These are phyloP conservation scores for Pythium phragmitis DNA, from an alignment of 352 stramenopile genomes.

Conservation along the genomic window DNA sequence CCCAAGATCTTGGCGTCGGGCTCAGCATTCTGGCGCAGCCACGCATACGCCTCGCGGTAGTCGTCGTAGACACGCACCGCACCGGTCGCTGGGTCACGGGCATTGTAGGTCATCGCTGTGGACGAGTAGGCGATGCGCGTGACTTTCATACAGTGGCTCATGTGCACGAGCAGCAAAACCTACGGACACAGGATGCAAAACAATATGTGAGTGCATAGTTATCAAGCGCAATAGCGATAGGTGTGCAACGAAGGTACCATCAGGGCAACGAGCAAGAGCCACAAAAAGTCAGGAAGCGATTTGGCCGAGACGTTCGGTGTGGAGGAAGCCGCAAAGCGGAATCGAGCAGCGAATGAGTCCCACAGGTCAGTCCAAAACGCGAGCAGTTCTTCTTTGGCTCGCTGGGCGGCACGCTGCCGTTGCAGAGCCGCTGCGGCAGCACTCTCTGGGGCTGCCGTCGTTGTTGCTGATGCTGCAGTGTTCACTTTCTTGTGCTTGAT, in stretches of 20 bases:
- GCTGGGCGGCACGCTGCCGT: background rate
- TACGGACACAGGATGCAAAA: constrained; percentile 22
- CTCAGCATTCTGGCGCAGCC: constrained; percentile 72
- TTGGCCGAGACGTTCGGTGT: constrained; percentile 7
- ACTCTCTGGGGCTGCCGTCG: background rate
- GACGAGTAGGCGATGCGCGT: constrained; percentile 78
- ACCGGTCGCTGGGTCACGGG: constrained; percentile 49
- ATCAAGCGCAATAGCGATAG: too few species aligned
- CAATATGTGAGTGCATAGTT: background rate
- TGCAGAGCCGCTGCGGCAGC: background rate
- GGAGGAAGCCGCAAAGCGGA: background rate
- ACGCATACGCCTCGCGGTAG: constrained; percentile 82
- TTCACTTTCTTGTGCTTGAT: constrained; percentile 13
- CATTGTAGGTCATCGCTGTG: constrained; percentile 71
- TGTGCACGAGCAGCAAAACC: constrained; percentile 69
- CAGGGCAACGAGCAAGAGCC: constrained; percentile 55
- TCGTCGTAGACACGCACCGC: constrained; percentile 60
- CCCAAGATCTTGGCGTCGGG: constrained; percentile 68
- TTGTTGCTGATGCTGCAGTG: background rate
- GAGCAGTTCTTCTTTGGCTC: background rate
- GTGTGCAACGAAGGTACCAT: constrained; percentile 34
- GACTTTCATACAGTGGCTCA: constrained; percentile 58
- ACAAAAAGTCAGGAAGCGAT: constrained; percentile 11
- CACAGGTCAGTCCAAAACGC: constrained; percentile 20
- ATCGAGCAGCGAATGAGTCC: constrained; percentile 3